Percentiles rank a stretch among this genome's conserved stretches.
These are phyloP conservation scores for Flaveria floridana DNA, from an alignment of 140 eudicot genomes.

Conservation along the genomic window DNA sequence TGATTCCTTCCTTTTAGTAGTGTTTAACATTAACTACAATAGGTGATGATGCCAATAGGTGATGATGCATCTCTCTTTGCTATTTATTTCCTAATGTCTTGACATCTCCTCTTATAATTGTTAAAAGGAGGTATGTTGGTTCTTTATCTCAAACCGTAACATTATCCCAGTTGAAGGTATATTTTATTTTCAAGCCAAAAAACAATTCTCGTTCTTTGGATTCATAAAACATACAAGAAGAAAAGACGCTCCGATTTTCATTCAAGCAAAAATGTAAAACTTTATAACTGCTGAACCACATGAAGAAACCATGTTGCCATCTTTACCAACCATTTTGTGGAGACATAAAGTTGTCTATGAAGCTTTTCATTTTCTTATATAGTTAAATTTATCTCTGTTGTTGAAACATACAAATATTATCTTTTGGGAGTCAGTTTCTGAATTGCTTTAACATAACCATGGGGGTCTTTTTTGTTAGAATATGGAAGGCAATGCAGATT, in stretches of 20 bases:
- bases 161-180: not conserved
- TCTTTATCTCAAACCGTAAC: conserved; percentile 17
- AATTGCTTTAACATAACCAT: conserved; percentile 1
- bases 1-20: not conserved
- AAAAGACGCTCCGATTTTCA: not conserved
- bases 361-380: not conserved
- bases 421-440: not conserved
- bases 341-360: not conserved
- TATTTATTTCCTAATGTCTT: conserved; percentile 2
- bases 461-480: not conserved
- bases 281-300: not conserved
- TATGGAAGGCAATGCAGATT: conserved; percentile 2
- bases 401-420: conserved; percentile 7
- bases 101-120: conserved; percentile 2
- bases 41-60: conserved; percentile 11
- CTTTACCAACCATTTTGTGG: conserved; percentile 10
- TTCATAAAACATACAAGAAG: not conserved
- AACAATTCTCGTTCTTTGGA: conserved; percentile 2
- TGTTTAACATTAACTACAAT: conserved; percentile 1
- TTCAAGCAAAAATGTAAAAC: not conserved
- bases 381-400: not conserved
- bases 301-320: conserved; percentile 14
- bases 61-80: conserved; percentile 14
- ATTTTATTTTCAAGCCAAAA: not conserved
- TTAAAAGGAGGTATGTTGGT: not conserved